These are phyloP conservation scores for Conringia planisiliqua DNA, from an alignment of 345 rosid species.

Conservation along the genomic window DNA sequence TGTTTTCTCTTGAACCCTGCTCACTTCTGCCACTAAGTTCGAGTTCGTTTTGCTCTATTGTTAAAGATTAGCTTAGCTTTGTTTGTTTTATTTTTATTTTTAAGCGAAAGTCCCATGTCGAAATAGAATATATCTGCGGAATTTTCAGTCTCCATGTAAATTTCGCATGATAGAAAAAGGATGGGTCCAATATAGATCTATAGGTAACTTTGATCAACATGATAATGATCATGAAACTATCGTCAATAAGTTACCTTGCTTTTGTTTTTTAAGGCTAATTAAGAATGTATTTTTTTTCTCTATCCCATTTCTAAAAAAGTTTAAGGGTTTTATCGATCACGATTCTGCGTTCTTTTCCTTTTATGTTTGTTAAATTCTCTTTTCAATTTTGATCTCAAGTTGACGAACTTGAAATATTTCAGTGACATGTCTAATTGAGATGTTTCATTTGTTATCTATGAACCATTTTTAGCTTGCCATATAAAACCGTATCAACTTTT, in stretches of 20 bases:
- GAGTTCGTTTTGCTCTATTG: neutral
- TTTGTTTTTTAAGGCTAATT: neutral
- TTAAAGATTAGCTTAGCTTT: neutral
- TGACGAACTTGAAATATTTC: neutral
- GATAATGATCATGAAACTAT: neutral
- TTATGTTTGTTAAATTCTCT: neutral
- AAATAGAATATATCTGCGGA: neutral
- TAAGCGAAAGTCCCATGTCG: neutral
- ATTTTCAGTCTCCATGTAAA: slow-evolving; percentile 18
- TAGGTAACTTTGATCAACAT: slow-evolving; percentile 1
- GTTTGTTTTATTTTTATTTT: neutral
- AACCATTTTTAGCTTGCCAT: neutral
- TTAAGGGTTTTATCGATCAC: neutral
- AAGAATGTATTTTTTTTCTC: neutral
- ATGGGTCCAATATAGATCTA: neutral
- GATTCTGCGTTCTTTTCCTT: neutral
- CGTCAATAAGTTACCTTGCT: neutral
- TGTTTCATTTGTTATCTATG: neutral
- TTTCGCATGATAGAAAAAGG: slow-evolving; percentile 10
- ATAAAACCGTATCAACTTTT: neutral
- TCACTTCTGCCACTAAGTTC: neutral
- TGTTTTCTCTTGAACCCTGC: neutral
- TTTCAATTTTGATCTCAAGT: neutral
- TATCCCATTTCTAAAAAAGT: neutral
- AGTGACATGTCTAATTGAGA: neutral